A percentile compares a stretch with the other conserved stretches of the same genome.
phyloP scores from a whole-genome alignment of 805 yeast genomes.

The Pichia nanzhaoensis region DNA sequence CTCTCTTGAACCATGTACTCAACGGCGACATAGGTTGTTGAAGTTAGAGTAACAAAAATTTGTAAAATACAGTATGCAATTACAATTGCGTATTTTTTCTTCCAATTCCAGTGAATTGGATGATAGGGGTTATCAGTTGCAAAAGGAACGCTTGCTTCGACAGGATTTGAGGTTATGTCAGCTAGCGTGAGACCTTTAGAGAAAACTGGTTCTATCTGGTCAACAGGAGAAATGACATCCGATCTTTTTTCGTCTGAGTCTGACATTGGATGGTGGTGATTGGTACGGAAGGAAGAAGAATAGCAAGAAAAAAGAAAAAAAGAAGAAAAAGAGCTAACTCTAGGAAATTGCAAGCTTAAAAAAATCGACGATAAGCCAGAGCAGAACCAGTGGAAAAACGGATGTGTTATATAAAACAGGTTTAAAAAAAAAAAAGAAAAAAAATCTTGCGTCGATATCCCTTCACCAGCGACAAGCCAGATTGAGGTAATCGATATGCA shows the following conservation, averaged over 20 bases:
- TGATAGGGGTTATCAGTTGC: conserved; percentile 27
- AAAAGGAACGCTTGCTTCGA: conserved; percentile 25
- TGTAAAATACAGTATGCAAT: conserved; percentile 27
- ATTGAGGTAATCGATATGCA: no score
- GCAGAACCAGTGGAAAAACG: no score
- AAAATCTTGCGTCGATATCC: no score
- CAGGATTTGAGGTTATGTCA: conserved; percentile 23
- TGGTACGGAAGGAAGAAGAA: neutral
- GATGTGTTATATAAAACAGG: no score
- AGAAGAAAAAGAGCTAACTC: neutral
- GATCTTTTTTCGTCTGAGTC: conserved; percentile 7
- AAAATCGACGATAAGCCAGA: no score
- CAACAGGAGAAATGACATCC: conserved; percentile 13
- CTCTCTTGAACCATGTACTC: conserved; percentile 26
- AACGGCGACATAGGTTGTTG: conserved; percentile 29
- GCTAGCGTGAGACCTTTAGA: conserved; percentile 21
- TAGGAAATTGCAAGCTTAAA: no score
- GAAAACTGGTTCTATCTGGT: conserved; percentile 12
- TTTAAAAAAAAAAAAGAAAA: no score
- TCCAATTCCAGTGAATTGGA: conserved; percentile 28
- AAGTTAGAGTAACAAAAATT: conserved; percentile 28
- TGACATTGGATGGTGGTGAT: conserved; percentile 2
- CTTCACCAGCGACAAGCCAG: no score
- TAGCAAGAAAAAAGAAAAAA: neutral
- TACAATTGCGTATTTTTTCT: conserved; percentile 22